Evolutionary conservation across 164 flowering plant genomes (phyloP).

Genomic region (Magnolia officinalis): DNA sequence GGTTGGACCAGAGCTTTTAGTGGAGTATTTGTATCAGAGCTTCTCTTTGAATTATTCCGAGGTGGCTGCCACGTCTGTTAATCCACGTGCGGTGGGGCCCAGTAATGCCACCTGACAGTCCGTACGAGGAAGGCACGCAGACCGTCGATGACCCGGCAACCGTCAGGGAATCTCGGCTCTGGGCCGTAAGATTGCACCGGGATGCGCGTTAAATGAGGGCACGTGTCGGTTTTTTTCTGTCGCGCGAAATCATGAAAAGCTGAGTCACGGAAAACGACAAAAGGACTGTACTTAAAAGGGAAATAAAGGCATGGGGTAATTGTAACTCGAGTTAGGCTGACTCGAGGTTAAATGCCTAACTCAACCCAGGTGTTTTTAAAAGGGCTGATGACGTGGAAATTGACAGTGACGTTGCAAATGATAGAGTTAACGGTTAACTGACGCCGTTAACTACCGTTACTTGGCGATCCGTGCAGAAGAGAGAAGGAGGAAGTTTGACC

Average conservation of each 20-base stretch:
- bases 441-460: constrained; percentile 14
- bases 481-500: constrained; percentile 6
- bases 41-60: neutral
- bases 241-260: constrained; percentile 23
- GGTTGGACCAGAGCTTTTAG: too few species aligned
- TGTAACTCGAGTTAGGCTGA: constrained; percentile 14
- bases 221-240: constrained; percentile 25
- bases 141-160: constrained; percentile 16
- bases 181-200: constrained; percentile 12
- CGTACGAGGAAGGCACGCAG: constrained; percentile 3
- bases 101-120: neutral
- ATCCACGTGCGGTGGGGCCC: constrained; percentile 15
- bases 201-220: constrained; percentile 7
- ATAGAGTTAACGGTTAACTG: constrained; percentile 4
- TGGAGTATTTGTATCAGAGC: neutral
- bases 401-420: constrained; percentile 3
- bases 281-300: constrained; percentile 20
- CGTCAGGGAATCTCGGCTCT: constrained; percentile 12
- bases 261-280: constrained; percentile 40
- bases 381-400: constrained; percentile 16
- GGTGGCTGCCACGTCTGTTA: neutral
- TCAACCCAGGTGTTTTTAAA: constrained; percentile 7
- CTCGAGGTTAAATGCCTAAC: constrained; percentile 8
- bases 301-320: constrained; percentile 10
- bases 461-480: neutral